These are phyloP conservation scores for Exserohilum turcica DNA, from an alignment of 2,329 filamentous ascomycete species.

Conservation along the genomic window DNA sequence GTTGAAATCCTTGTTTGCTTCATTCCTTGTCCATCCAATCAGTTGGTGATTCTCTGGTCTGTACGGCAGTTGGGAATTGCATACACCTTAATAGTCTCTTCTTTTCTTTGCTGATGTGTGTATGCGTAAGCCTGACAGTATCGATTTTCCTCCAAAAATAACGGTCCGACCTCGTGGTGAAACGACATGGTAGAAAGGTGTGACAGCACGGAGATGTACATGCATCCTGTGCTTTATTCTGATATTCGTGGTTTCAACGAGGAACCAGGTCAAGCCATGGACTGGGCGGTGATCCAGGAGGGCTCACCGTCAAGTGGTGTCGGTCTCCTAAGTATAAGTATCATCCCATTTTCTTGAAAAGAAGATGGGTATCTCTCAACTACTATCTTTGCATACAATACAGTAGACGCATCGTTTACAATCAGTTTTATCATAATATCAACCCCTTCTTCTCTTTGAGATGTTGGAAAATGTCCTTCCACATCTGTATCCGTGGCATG, in stretches of 20 bases:
- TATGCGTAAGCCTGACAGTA: not conserved
- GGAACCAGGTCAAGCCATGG: not conserved
- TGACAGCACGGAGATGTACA: not conserved
- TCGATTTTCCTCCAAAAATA: not conserved
- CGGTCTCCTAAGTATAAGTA: not conserved
- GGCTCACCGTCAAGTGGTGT: not conserved
- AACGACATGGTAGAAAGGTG: not conserved
- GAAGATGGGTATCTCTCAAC: not conserved
- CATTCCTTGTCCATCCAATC: too few species aligned
- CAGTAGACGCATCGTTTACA: too few species aligned
- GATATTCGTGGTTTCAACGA: too few species aligned
- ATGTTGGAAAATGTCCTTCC: not conserved
- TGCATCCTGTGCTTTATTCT: too few species aligned
- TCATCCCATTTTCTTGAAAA: not conserved
- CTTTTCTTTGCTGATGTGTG: not conserved
- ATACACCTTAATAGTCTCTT: too few species aligned
- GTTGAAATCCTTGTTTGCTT: too few species aligned
- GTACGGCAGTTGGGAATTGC: too few species aligned
- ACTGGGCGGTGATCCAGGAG: not conserved
- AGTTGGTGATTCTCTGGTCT: too few species aligned
- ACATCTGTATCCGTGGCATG: not conserved
- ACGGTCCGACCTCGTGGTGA: not conserved
- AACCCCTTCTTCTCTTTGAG: not conserved
- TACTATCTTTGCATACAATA: too few species aligned
- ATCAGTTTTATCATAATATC: not conserved